A percentile compares a stretch with the other conserved stretches of the same genome.
Evolutionary conservation across 257 asterid species (phyloP).

Genomic region (Schizonepeta tenuifolia): DNA sequence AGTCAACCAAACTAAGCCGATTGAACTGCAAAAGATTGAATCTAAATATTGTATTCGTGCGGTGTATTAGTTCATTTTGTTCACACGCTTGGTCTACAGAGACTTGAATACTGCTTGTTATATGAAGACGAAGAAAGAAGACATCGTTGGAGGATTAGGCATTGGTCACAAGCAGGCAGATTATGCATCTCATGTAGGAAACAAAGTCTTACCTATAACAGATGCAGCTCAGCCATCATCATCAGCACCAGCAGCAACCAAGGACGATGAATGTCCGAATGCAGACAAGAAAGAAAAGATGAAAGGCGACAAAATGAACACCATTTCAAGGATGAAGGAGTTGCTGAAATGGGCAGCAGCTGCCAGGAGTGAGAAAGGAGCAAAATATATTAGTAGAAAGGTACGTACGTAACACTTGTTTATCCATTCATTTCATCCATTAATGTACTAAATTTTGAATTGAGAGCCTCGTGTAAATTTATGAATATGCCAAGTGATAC

Average conservation of each 20-base stretch:
- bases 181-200: slow-evolving; percentile 38
- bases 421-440: background rate
- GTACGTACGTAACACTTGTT: slow-evolving; percentile 33
- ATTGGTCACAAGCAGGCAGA: slow-evolving; percentile 43
- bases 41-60: too few relatives aligned
- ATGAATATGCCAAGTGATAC: too few relatives aligned
- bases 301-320: slow-evolving; percentile 50
- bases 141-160: slow-evolving; percentile 46
- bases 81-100: too few relatives aligned
- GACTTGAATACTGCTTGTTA: background rate
- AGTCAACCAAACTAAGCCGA: background rate
- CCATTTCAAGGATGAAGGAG: slow-evolving; percentile 68
- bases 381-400: slow-evolving; percentile 61
- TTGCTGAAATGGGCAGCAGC: slow-evolving; percentile 78
- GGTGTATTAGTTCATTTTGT: too few relatives aligned
- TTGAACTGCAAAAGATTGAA: too few relatives aligned
- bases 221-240: slow-evolving; percentile 30
- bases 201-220: slow-evolving; percentile 59
- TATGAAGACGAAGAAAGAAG: slow-evolving; percentile 62
- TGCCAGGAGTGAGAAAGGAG: slow-evolving; percentile 56
- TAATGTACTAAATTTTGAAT: background rate
- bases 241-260: slow-evolving; percentile 10
- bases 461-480: too few relatives aligned
- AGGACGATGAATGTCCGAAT: slow-evolving; percentile 29
- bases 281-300: slow-evolving; percentile 50